Evolutionary conservation across 1,139 yeast genomes (phyloP), one percentile per base, ranked within the genome.

Genomic region (Protomyces gravidus): DNA sequence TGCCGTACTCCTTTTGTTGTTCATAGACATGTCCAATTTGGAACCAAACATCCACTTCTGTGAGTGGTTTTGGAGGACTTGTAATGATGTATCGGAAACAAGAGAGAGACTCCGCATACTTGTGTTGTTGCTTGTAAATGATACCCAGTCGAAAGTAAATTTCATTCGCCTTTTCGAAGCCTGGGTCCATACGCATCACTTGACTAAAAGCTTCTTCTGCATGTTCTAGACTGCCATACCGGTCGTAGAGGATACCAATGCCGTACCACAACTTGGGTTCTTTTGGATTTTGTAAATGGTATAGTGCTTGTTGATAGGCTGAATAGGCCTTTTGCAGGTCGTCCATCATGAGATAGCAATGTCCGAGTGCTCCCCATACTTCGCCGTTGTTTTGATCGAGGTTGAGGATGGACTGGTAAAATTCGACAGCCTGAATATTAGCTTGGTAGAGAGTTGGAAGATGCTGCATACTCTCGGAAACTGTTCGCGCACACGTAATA

Each of bases 181-280:
- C 85, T 46, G 97, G 96, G 73, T 92, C 97, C 77, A 92, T 81
- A 70, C 90, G 97, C 72, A 92, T 78, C 13, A 92, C 98, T 67
- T 96, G 83, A 40, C 94, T 95, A 75, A 92, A 92, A 3, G 98
- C 97, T 72, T 92, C 98, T 72, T 92, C 97, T 2, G 98, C 98
- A 68, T 90, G 92, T 72, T 90, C 97, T 67, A 90, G 76, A 6
- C 96, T 87, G 15, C 97, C 98, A 71, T 92, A 92, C 57, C 98
- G 79, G 72, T 92, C 98, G 72, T 92, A 92, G 63, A 92, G 77
- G 63, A 92, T 92, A 45, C 98, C 98, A 67, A 92, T 92, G 0
- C 98, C 98, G 72, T 92, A 97, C 97, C 98, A 92, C 67, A 90
- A 80, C 71, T 89, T 89, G 59, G 98, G 97, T 55, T 90, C 97